A percentile compares a stretch with the other conserved stretches of the same genome.
Evolutionary conservation across 2,329 filamentous ascomycete species (phyloP).

Genomic region (Aspergillus flavus): DNA sequence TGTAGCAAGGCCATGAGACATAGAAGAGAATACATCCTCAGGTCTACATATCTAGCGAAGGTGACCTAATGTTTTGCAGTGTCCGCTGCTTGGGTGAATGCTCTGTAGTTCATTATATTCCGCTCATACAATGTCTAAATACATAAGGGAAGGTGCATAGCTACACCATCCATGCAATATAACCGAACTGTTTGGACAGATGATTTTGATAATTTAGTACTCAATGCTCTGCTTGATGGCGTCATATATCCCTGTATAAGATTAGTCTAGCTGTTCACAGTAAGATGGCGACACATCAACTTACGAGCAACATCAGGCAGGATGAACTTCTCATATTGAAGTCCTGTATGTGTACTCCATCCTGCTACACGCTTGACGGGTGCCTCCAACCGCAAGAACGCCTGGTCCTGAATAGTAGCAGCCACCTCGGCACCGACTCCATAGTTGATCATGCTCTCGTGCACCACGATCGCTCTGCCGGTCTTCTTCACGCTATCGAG

Average conservation of each 20-base stretch:
- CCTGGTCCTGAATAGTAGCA: slow-evolving; percentile 83
- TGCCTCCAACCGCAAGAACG: slow-evolving; percentile 81
- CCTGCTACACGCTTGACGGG: slow-evolving; percentile 83
- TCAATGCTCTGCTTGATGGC: slow-evolving; percentile 67
- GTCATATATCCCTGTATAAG: slow-evolving; percentile 66
- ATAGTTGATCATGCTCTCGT: slow-evolving; percentile 89
- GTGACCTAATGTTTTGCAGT: too few relatives aligned
- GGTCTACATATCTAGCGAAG: not conserved
- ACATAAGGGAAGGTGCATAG: not conserved
- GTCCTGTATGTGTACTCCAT: slow-evolving; percentile 82
- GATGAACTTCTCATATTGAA: slow-evolving; percentile 79
- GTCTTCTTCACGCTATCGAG: slow-evolving; percentile 85
- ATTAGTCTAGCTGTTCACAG: slow-evolving; percentile 11
- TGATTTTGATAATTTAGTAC: slow-evolving; percentile 51
- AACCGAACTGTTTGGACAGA: not conserved
- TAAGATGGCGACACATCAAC: slow-evolving; percentile 43
- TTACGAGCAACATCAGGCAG: slow-evolving; percentile 84
- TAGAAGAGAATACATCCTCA: not conserved
- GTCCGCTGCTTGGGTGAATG: not conserved
- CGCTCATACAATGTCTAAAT: not conserved
- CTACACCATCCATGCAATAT: not conserved
- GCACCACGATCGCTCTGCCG: slow-evolving; percentile 81
- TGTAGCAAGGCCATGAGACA: not conserved
- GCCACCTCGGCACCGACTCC: slow-evolving; percentile 89
- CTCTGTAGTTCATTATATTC: not conserved